A percentile compares a stretch with the other conserved stretches of the same genome.
Evolutionary conservation across 73 alveolate species (phyloP).

Genomic region (Tetrahymena malaccensis): DNA sequence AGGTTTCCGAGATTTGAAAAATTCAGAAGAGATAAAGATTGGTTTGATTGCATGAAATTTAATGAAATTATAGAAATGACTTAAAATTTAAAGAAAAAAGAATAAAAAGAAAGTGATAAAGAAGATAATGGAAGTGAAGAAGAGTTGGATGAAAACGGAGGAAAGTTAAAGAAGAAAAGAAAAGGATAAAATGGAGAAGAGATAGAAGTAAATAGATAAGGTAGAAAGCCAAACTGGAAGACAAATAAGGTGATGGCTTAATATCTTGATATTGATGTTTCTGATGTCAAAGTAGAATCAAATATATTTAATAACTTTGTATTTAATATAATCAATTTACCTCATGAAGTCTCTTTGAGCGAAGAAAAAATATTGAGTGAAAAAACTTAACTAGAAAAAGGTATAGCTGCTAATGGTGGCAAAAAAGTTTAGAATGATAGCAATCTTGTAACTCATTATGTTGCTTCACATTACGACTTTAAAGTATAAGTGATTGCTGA

Average conservation of each 20-base stretch:
- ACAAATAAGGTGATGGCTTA: constrained; percentile 63
- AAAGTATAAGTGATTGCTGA: constrained; percentile 67
- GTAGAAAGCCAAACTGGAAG: constrained; percentile 45
- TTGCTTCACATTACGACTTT: constrained; percentile 65
- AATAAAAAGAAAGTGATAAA: constrained; percentile 58
- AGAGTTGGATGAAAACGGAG: constrained; percentile 46
- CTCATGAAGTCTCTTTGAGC: not conserved
- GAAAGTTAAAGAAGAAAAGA: constrained; percentile 54
- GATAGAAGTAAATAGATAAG: constrained; percentile 42
- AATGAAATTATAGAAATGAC: constrained; percentile 73
- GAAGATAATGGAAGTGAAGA: constrained; percentile 47
- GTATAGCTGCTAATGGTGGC: constrained; percentile 91
- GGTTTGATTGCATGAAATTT: constrained; percentile 82
- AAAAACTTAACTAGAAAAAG: constrained; percentile 76
- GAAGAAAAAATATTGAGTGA: constrained; percentile 53
- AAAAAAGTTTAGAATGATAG: constrained; percentile 76
- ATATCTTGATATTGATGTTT: constrained; percentile 84
- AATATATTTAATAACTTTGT: constrained; percentile 83
- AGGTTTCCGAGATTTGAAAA: constrained; percentile 94
- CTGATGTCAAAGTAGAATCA: constrained; percentile 59
- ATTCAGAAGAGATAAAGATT: constrained; percentile 84
- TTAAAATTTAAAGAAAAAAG: constrained; percentile 64
- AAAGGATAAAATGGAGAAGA: constrained; percentile 54
- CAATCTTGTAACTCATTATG: constrained; percentile 77
- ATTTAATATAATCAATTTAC: constrained; percentile 67